Base-by-base conservation (phyloP, 2,329 filamentous ascomycete species). In the Fusarium sp. region DNA sequence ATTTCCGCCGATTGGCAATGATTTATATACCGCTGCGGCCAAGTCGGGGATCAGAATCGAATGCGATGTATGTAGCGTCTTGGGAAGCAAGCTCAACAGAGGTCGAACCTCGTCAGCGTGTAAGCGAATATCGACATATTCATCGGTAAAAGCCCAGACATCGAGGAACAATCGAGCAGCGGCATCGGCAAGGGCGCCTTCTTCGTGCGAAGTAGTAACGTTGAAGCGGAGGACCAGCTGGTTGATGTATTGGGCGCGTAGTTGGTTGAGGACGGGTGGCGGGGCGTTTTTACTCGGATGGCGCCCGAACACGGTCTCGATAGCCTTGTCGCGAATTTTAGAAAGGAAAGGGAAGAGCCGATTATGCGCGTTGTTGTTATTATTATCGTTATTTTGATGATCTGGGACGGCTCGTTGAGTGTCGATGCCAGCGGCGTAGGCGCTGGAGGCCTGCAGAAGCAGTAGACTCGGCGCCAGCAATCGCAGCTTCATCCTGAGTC, bases 161-260 rank as follows among this genome's bases (percentile, higher is more conserved):
- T 99, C 96, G 44, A 98, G 85, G 75, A 96, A 92, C 27, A 98
- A 87, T 20, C 90, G 89, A 67, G 92, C 87, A 2, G 91, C 87
- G 6, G 93, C 94, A 61, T 92, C 88, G n/a, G 90, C 87, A 60
- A 97, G 84, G 3, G 91, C 91, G 37, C 83, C 81, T 64, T 93
- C 91, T 77, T 97, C 93, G 23, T 90, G 86, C 6, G 85, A 81
- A 30, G 88, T 90, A 67, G 87, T 90, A 60, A 98, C 84, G 76
- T 92, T 93, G 86, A 98, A 98, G 41, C 96, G 91, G 69, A 98
- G 83, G 18, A 99, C 94, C n/a, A 97, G 86, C 80, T 98, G 91
- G 69, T 92, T 89, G 68, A 90, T 89, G 79, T 97, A 97, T 70
- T 83, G 83, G 32, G 78, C 82, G 32, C 83, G 79, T 32, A 83